Evolutionary conservation across 495 filamentous ascomycete species (phyloP), one percentile per base, ranked within the genome.

Genomic region (Penicillium tannophilum): DNA sequence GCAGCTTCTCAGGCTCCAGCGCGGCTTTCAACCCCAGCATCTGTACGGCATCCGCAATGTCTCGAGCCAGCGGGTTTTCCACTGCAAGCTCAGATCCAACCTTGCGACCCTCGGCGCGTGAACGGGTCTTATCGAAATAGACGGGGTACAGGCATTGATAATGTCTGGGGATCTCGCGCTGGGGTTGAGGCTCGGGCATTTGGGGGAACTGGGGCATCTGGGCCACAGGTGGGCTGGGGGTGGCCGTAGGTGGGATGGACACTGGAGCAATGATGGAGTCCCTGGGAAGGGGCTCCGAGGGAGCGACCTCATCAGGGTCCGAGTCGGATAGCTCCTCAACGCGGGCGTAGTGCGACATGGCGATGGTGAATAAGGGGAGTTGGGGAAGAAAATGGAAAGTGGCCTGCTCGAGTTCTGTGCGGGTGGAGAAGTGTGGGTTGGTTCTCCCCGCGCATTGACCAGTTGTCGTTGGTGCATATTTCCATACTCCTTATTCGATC

Each of bases 141-240:
- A 97, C 65, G 0, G 94, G 93, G 78, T 98, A 98, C 23, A 98
- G 82, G 74, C 90, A 95, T 73, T 93, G 89, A 77, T 81, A 95
- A 69, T 85, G 70, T 63, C 88, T 89, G 76, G 88, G 93, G 62
- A 86, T 80, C 46, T 84, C 80, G 66, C 69, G 72, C 63, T 71
- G 64, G 45, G 71, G 68, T 54, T 76, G 64, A 43, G 71, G 68
- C 54, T 76, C 72, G 31, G 68, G 68, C 60, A 70, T 55, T 23
- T 55, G 53, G n/a, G 41, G 14, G 23, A 55, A 33, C 16, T 26
- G 42, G 45, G 80, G 70, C 52, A 63, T 78, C 63, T 74, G 79
- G 24, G 68, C 60, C 49, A 59, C 56, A 24, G 61, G 41, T 48
- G 53, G 48, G 46, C 47, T 58, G 8, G 68, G 53, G 35, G 45